Evolutionary conservation across 2,329 filamentous ascomycete species (phyloP).

Genomic region (Sclerotinia sclerotiorum): DNA sequence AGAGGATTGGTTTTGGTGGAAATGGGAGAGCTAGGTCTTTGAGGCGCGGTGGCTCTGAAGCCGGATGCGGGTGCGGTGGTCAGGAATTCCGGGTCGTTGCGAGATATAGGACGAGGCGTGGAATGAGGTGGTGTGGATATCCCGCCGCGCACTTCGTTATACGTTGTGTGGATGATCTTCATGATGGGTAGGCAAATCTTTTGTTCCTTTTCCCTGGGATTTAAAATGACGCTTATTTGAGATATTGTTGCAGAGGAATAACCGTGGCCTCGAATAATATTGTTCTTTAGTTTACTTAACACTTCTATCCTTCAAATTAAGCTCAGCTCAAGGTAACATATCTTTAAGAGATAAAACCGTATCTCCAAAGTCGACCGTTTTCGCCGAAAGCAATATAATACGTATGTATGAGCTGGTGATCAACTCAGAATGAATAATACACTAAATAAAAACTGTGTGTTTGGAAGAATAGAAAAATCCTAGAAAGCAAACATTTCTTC

Average conservation of each 20-base stretch:
- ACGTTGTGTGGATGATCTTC: conserved; percentile 17
- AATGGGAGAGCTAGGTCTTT: background rate
- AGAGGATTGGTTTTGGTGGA: background rate
- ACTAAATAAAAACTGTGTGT: background rate
- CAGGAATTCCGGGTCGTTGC: background rate
- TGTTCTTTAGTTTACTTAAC: background rate
- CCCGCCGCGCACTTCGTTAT: conserved; percentile 3
- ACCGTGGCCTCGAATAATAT: background rate
- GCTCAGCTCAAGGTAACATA: background rate
- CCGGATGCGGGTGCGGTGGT: background rate
- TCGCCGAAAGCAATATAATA: background rate
- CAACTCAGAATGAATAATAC: conserved; percentile 12
- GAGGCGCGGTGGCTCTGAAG: background rate
- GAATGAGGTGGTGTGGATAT: background rate
- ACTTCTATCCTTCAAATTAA: background rate
- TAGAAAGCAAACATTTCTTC: conserved; percentile 1
- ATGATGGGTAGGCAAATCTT: background rate
- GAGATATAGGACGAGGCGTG: background rate
- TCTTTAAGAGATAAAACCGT: background rate
- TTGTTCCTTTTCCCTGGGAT: background rate
- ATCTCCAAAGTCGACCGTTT: background rate
- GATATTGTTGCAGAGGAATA: background rate
- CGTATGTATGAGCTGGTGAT: background rate
- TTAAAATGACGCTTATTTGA: background rate
- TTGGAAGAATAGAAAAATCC: background rate